A percentile compares a stretch with the other conserved stretches of the same genome.
phyloP scores from a whole-genome alignment of 345 rosid genomes.

The Bruguiera sexangula region DNA sequence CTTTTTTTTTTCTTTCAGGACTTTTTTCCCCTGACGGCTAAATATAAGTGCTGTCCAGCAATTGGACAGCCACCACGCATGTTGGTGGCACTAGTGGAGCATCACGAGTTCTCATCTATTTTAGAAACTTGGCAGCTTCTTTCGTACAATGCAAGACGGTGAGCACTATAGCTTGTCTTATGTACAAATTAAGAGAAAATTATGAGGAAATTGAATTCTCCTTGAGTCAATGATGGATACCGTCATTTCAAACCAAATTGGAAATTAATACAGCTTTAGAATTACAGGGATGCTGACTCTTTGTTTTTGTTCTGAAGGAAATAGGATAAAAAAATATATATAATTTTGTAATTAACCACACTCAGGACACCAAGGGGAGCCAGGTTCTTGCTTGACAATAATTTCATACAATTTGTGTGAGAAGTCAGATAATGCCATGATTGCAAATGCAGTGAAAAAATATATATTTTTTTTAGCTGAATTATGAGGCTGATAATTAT shows the following conservation, averaged over 20 bases:
- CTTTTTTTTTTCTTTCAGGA: too few species aligned
- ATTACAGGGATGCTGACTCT: not conserved
- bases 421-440: too few species aligned
- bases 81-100: not conserved
- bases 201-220: not conserved
- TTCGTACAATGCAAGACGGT: constrained; percentile 3
- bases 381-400: too few species aligned
- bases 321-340: too few species aligned
- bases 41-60: not conserved
- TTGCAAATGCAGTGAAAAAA: too few species aligned
- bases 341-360: too few species aligned
- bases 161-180: constrained; percentile 6
- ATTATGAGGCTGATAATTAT: too few species aligned
- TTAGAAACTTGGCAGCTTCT: constrained; percentile 16
- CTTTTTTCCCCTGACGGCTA: not conserved
- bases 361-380: too few species aligned
- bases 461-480: too few species aligned
- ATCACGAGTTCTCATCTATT: constrained; percentile 5
- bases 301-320: too few species aligned
- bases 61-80: constrained; percentile 1
- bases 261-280: not conserved
- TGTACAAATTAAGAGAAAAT: not conserved
- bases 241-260: constrained; percentile 4
- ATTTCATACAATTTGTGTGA: too few species aligned
- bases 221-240: not conserved